These are phyloP conservation scores for Laguncularia racemosa DNA, from an alignment of 345 rosid genomes.

Conservation along the genomic window DNA sequence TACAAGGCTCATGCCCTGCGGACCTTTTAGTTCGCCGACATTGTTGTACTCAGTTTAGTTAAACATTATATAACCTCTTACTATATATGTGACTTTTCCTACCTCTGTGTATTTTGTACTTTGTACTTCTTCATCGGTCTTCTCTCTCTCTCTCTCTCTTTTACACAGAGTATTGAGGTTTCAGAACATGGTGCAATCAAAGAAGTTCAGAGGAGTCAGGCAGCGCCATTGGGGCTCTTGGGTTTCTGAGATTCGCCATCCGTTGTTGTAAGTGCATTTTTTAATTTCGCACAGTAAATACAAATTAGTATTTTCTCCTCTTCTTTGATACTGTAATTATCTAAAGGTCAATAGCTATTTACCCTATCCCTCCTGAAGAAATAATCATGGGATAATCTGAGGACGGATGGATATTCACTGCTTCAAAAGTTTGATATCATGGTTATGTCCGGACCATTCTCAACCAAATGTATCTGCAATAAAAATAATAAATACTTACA, in stretches of 20 bases:
- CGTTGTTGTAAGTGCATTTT: constrained; percentile 25
- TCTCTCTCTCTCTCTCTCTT: neutral
- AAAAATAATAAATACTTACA: no score
- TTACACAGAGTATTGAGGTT: neutral
- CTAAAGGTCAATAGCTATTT: no score
- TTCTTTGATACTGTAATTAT: no score
- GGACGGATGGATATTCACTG: no score
- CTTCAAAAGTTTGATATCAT: no score
- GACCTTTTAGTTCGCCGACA: constrained; percentile 19
- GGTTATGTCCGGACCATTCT: no score
- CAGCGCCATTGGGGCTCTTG: constrained; percentile 64
- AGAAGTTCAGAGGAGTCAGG: constrained; percentile 54
- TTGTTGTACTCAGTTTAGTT: neutral
- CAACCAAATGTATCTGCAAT: no score
- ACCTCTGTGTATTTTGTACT: neutral
- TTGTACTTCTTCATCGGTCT: neutral
- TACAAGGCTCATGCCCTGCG: neutral
- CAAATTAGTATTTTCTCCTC: no score
- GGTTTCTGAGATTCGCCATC: constrained; percentile 56
- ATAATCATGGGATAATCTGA: no score
- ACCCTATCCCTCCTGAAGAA: no score
- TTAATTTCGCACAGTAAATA: no score
- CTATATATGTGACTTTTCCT: neutral
- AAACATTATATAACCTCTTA: neutral
- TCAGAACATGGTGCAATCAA: constrained; percentile 37